phyloP scores from a whole-genome alignment of 1,284 basidiomycete species.

The Heterobasidion occidentale region DNA sequence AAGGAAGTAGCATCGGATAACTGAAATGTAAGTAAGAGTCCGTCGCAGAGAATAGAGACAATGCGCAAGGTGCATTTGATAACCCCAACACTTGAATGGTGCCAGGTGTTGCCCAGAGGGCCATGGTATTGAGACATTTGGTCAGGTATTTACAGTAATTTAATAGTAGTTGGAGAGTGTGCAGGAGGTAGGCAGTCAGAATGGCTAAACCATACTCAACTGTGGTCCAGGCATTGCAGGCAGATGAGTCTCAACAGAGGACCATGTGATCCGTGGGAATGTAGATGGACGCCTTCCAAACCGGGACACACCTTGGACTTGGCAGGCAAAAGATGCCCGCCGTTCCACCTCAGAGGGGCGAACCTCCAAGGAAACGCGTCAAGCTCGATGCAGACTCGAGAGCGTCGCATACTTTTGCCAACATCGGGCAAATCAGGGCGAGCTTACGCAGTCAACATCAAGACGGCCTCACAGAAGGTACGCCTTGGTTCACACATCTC shows the following conservation, averaged over 20 bases:
- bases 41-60: not conserved
- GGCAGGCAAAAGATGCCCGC: too few relatives aligned
- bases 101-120: too few relatives aligned
- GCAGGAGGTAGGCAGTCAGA: too few relatives aligned
- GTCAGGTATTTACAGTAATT: too few relatives aligned
- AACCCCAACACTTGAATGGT: not conserved
- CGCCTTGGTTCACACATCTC: constrained; percentile 4
- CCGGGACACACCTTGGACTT: too few relatives aligned
- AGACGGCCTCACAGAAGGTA: constrained; percentile 19
- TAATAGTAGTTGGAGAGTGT: too few relatives aligned
- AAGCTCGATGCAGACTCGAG: constrained; percentile 10
- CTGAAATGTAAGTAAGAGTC: not conserved
- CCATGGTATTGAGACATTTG: too few relatives aligned
- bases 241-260: too few relatives aligned
- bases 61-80: not conserved
- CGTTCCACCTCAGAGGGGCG: not conserved
- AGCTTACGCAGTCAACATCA: constrained; percentile 18
- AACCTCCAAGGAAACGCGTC: constrained; percentile 5
- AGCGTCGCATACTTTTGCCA: constrained; percentile 15
- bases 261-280: too few relatives aligned
- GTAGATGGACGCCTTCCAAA: too few relatives aligned
- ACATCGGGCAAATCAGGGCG: constrained; percentile 18
- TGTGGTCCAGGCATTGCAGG: too few relatives aligned
- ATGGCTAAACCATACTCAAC: too few relatives aligned
- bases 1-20: not conserved